Base-by-base conservation (phyloP, 257 asterid genomes). In the Eustoma russellianum region DNA sequence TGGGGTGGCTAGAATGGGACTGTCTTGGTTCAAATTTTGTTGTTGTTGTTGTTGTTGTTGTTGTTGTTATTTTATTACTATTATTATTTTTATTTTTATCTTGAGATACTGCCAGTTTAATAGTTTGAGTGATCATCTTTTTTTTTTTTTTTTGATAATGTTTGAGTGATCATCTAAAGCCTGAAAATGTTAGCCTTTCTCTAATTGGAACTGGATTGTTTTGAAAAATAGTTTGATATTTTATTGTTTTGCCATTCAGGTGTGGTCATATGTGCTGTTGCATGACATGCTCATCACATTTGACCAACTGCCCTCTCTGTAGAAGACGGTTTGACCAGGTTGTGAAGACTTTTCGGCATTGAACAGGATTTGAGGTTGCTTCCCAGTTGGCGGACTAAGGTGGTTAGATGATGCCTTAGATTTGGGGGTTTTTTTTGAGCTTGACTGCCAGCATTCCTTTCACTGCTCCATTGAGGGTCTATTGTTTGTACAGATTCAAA, bases 191-290 rank as follows among this genome's bases (percentile, higher is more conserved):
- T n/a, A n/a, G n/a, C n/a, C n/a, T n/a, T 24, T 24, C 30, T 24
- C 30, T 4, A 24, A 24, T 24, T 2, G 30, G 30, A 24, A 4
- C 30, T 24, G 30, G 30, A 24, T 4, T 24, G 30, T 24, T 24
- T 24, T 24, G 30, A 4, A 24, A 24, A 24, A 24, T 24, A 24
- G 2, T 24, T 24, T 24, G 30, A 24, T 24, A 24, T 24, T 24
- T 24, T 41, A 48, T 46, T 60, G 68, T 66, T 66, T 60, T 44
- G 38, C 43, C 60, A 70, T 66, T 72, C 89, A 92, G 99, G 88
- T 92, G 97, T 49, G 99, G 99, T 47, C 99, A 88, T 73, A 85
- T 92, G 97, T 92, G 99, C 85, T 88, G 99, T 53, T 92, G 99
- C 70, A 70, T 74, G 83, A 35, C 71, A 15, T 88, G 97, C 70